phyloP scores from a whole-genome alignment of 257 asterid genomes.

The Petunia secreta region DNA sequence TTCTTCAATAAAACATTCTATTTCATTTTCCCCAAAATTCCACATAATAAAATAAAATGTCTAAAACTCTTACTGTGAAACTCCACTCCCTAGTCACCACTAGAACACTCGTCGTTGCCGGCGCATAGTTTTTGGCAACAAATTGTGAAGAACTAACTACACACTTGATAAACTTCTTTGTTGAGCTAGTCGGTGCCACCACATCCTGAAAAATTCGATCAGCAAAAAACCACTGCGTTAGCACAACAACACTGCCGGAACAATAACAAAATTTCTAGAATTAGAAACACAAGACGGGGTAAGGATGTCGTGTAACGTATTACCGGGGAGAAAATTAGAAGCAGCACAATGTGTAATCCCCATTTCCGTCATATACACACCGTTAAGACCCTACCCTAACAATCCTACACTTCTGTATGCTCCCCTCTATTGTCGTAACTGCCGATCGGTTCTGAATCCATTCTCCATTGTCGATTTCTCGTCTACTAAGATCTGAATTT shows the following conservation, averaged over 20 bases:
- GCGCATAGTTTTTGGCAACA: too few relatives aligned
- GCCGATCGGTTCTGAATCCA: conserved; percentile 95
- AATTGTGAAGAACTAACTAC: too few relatives aligned
- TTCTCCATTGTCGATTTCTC: conserved; percentile 91
- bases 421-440: conserved; percentile 89
- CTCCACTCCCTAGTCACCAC: too few relatives aligned
- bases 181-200: too few relatives aligned
- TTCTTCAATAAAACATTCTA: too few relatives aligned
- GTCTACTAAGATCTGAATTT: conserved; percentile 89
- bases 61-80: too few relatives aligned
- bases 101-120: too few relatives aligned
- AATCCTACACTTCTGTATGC: conserved; percentile 76
- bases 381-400: conserved; percentile 73
- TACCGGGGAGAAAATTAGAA: conserved; percentile 88
- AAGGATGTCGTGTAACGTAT: conserved; percentile 98
- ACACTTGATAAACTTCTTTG: too few relatives aligned
- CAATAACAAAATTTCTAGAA: conserved; percentile 84
- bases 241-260: conserved; percentile 22
- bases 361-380: conserved; percentile 92
- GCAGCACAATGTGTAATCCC: conserved; percentile 88
- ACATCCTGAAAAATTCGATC: neutral
- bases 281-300: conserved; percentile 80
- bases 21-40: too few relatives aligned
- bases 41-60: too few relatives aligned
- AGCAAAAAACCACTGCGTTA: conserved; percentile 25